These are phyloP conservation scores for Eustoma russellianum DNA, from an alignment of 257 asterid species.

Conservation along the genomic window DNA sequence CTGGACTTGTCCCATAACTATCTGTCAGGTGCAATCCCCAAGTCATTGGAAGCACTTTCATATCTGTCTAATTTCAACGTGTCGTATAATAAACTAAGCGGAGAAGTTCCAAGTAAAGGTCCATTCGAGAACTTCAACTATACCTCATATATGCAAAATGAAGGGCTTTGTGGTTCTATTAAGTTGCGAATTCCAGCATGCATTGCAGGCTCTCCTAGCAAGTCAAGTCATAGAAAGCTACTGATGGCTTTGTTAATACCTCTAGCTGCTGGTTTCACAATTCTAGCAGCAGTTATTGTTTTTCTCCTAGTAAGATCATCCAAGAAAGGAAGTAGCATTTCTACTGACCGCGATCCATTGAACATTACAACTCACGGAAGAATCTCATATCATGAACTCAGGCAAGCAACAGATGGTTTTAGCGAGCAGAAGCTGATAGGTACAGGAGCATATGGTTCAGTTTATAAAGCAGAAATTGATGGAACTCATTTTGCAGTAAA, in stretches of 20 bases:
- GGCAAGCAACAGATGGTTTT: slow-evolving; percentile 12
- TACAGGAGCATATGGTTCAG: slow-evolving; percentile 13
- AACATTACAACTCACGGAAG: slow-evolving; percentile 1
- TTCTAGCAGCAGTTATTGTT: slow-evolving; percentile 6
- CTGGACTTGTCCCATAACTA: slow-evolving; percentile 10
- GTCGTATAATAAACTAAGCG: slow-evolving; percentile 9
- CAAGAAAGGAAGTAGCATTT: neutral
- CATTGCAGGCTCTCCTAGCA: neutral
- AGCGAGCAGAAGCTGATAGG: slow-evolving; percentile 13
- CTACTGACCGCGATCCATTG: neutral
- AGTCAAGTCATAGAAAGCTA: neutral
- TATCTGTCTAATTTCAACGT: slow-evolving; percentile 7
- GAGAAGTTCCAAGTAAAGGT: slow-evolving; percentile 12
- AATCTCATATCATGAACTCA: slow-evolving; percentile 12
- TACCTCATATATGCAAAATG: slow-evolving; percentile 7
- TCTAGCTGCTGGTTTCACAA: slow-evolving; percentile 1
- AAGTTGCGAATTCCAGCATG: neutral
- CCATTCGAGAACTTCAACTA: slow-evolving; percentile 12
- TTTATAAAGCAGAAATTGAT: slow-evolving; percentile 8
- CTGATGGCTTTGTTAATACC: slow-evolving; percentile 7
- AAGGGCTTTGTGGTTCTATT: slow-evolving; percentile 10
- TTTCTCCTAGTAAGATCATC: slow-evolving; percentile 2
- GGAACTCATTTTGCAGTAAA: slow-evolving; percentile 13
- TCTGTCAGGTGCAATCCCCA: slow-evolving; percentile 13
- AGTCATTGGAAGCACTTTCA: slow-evolving; percentile 10